phyloP scores from a whole-genome alignment of 495 filamentous ascomycete genomes.

The Usnea hakonensis region DNA sequence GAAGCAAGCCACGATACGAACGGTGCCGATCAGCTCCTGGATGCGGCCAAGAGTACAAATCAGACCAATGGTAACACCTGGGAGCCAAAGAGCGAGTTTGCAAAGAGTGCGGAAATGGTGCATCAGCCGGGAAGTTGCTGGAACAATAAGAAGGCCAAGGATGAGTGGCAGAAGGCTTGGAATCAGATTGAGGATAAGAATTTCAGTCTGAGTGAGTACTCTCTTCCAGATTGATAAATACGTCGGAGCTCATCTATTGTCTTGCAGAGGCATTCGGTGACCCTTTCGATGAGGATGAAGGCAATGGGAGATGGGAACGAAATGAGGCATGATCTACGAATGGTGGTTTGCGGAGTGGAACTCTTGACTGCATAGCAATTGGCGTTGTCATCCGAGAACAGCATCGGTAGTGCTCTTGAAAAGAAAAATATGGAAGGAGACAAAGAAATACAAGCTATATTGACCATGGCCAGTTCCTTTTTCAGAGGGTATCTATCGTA shows the following conservation, averaged over 20 bases:
- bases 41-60: not conserved
- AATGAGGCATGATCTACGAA: conserved; percentile 31
- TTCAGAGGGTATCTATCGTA: not conserved
- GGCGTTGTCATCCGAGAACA: not conserved
- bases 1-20: not conserved
- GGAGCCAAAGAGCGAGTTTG: conserved; percentile 8
- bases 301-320: not conserved
- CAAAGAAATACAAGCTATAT: not conserved
- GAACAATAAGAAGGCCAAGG: conserved; percentile 52
- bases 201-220: conserved; percentile 39
- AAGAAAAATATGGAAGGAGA: not conserved
- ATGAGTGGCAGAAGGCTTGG: conserved; percentile 51
- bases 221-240: not conserved
- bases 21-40: not conserved
- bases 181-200: conserved; percentile 42
- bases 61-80: not conserved
- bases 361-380: conserved; percentile 6
- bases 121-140: conserved; percentile 42
- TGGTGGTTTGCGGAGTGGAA: not conserved
- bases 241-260: not conserved
- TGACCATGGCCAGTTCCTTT: not conserved
- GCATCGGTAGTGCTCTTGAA: not conserved
- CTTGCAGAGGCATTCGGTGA: conserved; percentile 46
- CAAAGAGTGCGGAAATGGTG: conserved; percentile 22
- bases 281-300: conserved; percentile 46